Evolutionary conservation across 2,329 filamentous ascomycete genomes (phyloP), one percentile per base, ranked within the genome.

Genomic region (Alternaria panax): DNA sequence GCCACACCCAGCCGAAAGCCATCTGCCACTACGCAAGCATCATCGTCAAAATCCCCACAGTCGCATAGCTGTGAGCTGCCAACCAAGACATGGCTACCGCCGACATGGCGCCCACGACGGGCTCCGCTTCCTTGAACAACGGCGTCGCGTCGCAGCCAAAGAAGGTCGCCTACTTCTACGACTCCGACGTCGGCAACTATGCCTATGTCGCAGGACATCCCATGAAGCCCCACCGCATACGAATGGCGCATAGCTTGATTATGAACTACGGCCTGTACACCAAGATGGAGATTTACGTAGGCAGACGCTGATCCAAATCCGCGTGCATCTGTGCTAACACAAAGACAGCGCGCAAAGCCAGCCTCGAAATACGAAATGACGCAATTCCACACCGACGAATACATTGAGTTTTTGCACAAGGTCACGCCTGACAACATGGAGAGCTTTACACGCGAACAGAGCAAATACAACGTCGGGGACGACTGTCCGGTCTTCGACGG

Each of bases 341-440:
- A 16, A 6, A 24, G n/a, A 1, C 67, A 79, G 77, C 77, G 78
- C 65, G 78, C 78, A 22, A 80, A 80, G 58, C 78, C 78, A n/a
- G 82, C 88, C 7, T 88, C 86, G 47, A 88, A 87, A 70, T 88
- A 87, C 74, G 88, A 90, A 73, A 90, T 90, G 88, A 89, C 87
- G 62, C 88, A 90, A 74, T 90, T 90, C 75, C 88, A 90, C 76
- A 90, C 88, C 8, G 88, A 90, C 76, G 88, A 90, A 66, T 90
- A 90, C 75, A 88, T 90, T 73, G 88, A 90, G 57, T 90, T 90
- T 73, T 81, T 90, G 42, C 86, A 87, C 63, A 96, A 96, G 71
- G 95, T 99, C 55, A 98, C 95, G 0, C 96, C 95, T 1, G 95
- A 99, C 81, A 99, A 99, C 77, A 98, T 98, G 92, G 96, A 99